phyloP scores from a whole-genome alignment of 352 stramenopile species.

The Phytopythium vexans region DNA sequence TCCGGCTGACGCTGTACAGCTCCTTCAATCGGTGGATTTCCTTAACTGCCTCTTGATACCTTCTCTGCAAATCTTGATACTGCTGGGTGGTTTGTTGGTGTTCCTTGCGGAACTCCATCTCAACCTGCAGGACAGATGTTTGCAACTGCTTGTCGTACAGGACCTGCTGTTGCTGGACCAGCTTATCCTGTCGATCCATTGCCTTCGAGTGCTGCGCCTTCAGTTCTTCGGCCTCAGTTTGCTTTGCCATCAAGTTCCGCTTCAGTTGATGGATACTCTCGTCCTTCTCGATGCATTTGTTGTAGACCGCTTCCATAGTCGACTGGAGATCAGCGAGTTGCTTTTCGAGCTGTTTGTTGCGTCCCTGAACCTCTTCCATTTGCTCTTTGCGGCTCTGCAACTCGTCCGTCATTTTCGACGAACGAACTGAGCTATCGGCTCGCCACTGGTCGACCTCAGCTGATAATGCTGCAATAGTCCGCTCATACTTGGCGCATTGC shows the following conservation, averaged over 20 bases:
- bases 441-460: slow-evolving; percentile 15
- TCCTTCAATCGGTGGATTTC: slow-evolving; percentile 36
- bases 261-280: slow-evolving; percentile 53
- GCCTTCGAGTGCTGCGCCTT: slow-evolving; percentile 46
- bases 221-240: slow-evolving; percentile 48
- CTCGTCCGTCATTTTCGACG: slow-evolving; percentile 18
- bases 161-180: slow-evolving; percentile 57
- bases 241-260: slow-evolving; percentile 30
- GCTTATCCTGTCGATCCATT: slow-evolving; percentile 43
- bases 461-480: slow-evolving; percentile 1
- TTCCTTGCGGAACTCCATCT: slow-evolving; percentile 74
- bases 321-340: slow-evolving; percentile 43
- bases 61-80: slow-evolving; percentile 40
- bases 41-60: slow-evolving; percentile 34
- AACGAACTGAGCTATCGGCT: slow-evolving; percentile 12
- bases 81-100: slow-evolving; percentile 41
- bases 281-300: slow-evolving; percentile 57
- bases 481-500: slow-evolving; percentile 9
- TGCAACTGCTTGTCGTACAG: slow-evolving; percentile 55
- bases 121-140: slow-evolving; percentile 49
- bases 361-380: slow-evolving; percentile 25
- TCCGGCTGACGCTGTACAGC: slow-evolving; percentile 45
- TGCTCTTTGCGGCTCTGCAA: slow-evolving; percentile 28
- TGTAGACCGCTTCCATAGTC: slow-evolving; percentile 41
- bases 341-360: slow-evolving; percentile 33